These are phyloP conservation scores for Aspergillus luchuensis DNA, from an alignment of 2,329 filamentous ascomycete genomes.

Conservation along the genomic window DNA sequence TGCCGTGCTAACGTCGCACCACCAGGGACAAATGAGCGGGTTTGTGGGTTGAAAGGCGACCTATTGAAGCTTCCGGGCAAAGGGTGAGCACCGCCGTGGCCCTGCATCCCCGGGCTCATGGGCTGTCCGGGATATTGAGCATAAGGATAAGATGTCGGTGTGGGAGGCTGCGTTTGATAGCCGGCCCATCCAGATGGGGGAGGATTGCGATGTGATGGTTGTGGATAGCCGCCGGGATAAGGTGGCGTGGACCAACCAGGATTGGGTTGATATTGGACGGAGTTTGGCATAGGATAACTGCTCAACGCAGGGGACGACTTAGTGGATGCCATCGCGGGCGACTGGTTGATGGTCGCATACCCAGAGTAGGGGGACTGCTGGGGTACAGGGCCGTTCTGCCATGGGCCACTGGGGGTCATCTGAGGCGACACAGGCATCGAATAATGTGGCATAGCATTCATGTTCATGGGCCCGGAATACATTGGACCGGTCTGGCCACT, in stretches of 20 bases:
- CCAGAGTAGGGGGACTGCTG: slow-evolving; percentile 42
- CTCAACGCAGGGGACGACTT: slow-evolving; percentile 43
- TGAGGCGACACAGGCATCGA: slow-evolving; percentile 39
- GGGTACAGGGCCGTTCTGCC: slow-evolving; percentile 38
- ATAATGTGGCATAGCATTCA: slow-evolving; percentile 38
- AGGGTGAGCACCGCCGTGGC: slow-evolving; percentile 75
- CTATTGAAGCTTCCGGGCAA: slow-evolving; percentile 82
- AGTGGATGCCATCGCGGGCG: slow-evolving; percentile 39
- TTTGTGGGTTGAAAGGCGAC: slow-evolving; percentile 91
- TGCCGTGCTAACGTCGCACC: slow-evolving; percentile 42
- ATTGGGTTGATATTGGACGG: slow-evolving; percentile 35
- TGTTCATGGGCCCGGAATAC: slow-evolving; percentile 37
- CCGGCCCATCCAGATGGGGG: slow-evolving; percentile 42
- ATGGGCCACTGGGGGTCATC: slow-evolving; percentile 35
- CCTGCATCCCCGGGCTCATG: slow-evolving; percentile 62
- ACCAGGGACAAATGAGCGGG: slow-evolving; percentile 82
- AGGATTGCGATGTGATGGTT: slow-evolving; percentile 43
- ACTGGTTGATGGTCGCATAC: slow-evolving; percentile 42
- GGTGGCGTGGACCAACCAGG: slow-evolving; percentile 37
- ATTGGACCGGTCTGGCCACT: slow-evolving; percentile 32
- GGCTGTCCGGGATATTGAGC: slow-evolving; percentile 72
- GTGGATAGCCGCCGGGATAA: slow-evolving; percentile 36
- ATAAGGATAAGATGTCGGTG: slow-evolving; percentile 67
- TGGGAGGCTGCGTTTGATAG: slow-evolving; percentile 40
- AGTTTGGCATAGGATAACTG: slow-evolving; percentile 39